Conservation (phyloP, 768 basidiomycete genomes). For the Trichaptum fuscoviolaceum region DNA sequence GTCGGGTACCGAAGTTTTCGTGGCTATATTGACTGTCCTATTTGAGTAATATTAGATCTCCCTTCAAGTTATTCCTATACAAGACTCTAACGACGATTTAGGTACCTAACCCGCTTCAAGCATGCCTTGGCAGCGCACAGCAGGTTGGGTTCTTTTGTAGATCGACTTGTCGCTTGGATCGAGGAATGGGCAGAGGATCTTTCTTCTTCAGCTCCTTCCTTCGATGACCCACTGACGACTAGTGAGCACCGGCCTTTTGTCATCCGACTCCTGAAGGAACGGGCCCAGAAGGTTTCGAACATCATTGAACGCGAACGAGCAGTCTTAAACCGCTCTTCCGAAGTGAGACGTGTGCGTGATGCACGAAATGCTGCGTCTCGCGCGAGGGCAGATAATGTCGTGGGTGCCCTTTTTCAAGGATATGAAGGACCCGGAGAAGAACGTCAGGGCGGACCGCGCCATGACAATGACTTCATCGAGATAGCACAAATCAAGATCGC, state of each 20-base stretch:
- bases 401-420: slow-evolving; percentile 16
- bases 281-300: slow-evolving; percentile 15
- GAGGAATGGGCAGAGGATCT: slow-evolving; percentile 21
- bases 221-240: slow-evolving; percentile 17
- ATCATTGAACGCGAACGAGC: slow-evolving; percentile 21
- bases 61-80: background rate
- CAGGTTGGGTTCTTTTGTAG: slow-evolving; percentile 17
- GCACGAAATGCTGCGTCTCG: too few relatives aligned
- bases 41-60: slow-evolving; percentile 38
- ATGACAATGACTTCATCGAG: slow-evolving; percentile 61
- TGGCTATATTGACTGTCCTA: slow-evolving; percentile 40
- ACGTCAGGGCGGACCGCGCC: slow-evolving; percentile 47
- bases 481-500: slow-evolving; percentile 59
- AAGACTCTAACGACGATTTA: slow-evolving; percentile 9
- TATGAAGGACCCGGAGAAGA: slow-evolving; percentile 49
- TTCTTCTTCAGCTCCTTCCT: slow-evolving; percentile 14
- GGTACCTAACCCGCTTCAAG: slow-evolving; percentile 25
- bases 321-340: background rate
- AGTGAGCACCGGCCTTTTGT: slow-evolving; percentile 10
- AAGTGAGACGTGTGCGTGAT: background rate
- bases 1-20: slow-evolving; percentile 38
- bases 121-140: slow-evolving; percentile 19
- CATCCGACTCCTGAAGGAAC: slow-evolving; percentile 14
- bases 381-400: slow-evolving; percentile 8
- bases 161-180: slow-evolving; percentile 18